Evolutionary conservation across 805 yeast genomes (phyloP).

Genomic region (Nakazawaea wyomingensis): DNA sequence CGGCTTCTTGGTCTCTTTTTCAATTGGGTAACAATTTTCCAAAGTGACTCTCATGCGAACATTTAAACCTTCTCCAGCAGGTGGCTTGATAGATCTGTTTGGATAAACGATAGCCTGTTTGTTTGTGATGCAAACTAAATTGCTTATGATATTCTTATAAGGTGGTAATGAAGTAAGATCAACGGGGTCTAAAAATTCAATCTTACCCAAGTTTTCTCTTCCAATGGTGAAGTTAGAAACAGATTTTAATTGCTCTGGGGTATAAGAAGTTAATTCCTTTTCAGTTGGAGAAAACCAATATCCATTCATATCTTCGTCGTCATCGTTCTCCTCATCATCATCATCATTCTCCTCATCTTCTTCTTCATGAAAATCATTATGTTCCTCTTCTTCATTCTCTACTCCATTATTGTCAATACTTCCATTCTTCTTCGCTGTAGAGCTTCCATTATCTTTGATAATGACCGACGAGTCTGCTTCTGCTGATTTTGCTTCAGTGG

Average conservation of each 20-base stretch:
- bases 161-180: slow-evolving; percentile 69
- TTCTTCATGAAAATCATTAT: too few relatives aligned
- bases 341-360: neutral
- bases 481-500: neutral
- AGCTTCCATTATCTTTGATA: neutral
- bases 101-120: slow-evolving; percentile 71
- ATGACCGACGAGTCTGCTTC: slow-evolving; percentile 1
- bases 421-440: neutral
- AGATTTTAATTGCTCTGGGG: slow-evolving; percentile 57
- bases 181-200: slow-evolving; percentile 76
- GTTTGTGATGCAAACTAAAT: slow-evolving; percentile 53
- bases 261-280: slow-evolving; percentile 51
- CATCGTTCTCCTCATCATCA: neutral
- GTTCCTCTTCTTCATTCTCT: neutral
- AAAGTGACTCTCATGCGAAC: slow-evolving; percentile 67
- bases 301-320: slow-evolving; percentile 48
- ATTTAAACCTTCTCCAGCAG: slow-evolving; percentile 77
- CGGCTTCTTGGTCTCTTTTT: slow-evolving; percentile 64
- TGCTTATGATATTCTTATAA: slow-evolving; percentile 60
- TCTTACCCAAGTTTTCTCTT: slow-evolving; percentile 67
- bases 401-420: slow-evolving; percentile 1
- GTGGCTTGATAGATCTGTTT: slow-evolving; percentile 53
- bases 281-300: slow-evolving; percentile 85
- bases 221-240: slow-evolving; percentile 72
- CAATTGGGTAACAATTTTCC: slow-evolving; percentile 77